These are phyloP conservation scores for Penicillium antarcticum DNA, from an alignment of 495 filamentous ascomycete species.

Conservation along the genomic window DNA sequence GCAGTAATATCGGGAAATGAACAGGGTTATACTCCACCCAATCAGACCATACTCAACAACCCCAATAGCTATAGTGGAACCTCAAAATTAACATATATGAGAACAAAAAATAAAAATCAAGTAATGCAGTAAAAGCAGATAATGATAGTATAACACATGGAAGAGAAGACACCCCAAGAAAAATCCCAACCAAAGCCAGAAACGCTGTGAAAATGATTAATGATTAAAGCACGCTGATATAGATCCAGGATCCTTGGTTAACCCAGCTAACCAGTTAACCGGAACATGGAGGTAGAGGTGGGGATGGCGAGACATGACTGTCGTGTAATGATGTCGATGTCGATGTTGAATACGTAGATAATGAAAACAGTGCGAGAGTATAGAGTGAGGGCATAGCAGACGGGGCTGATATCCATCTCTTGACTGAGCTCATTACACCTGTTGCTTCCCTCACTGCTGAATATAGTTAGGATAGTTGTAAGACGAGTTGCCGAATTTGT, in stretches of 20 bases:
- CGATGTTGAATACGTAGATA: too few species aligned
- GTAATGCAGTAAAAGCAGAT: background rate
- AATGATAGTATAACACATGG: slow-evolving; percentile 1
- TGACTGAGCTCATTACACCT: slow-evolving; percentile 12
- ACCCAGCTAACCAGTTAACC: slow-evolving; percentile 11
- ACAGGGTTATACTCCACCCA: too few species aligned
- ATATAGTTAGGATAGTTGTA: slow-evolving; percentile 40
- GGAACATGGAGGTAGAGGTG: background rate
- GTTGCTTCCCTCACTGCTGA: slow-evolving; percentile 10
- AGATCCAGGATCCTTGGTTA: slow-evolving; percentile 6
- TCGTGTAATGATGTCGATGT: too few species aligned
- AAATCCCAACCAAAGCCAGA: slow-evolving; percentile 2
- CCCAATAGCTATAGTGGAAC: too few species aligned
- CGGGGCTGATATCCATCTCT: slow-evolving; percentile 4
- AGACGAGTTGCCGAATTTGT: slow-evolving; percentile 28
- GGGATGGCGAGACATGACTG: background rate
- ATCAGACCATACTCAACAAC: too few species aligned
- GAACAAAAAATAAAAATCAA: background rate
- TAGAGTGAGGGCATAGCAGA: slow-evolving; percentile 4
- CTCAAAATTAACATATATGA: background rate
- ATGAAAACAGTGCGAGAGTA: slow-evolving; percentile 1
- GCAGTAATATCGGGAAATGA: too few species aligned
- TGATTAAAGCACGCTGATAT: slow-evolving; percentile 22
- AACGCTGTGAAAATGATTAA: slow-evolving; percentile 18
- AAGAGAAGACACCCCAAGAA: background rate